Percentiles rank a stretch among this genome's conserved stretches.
Conservation (phyloP, 352 stramenopile species). For the Pythium periplocum region DNA sequence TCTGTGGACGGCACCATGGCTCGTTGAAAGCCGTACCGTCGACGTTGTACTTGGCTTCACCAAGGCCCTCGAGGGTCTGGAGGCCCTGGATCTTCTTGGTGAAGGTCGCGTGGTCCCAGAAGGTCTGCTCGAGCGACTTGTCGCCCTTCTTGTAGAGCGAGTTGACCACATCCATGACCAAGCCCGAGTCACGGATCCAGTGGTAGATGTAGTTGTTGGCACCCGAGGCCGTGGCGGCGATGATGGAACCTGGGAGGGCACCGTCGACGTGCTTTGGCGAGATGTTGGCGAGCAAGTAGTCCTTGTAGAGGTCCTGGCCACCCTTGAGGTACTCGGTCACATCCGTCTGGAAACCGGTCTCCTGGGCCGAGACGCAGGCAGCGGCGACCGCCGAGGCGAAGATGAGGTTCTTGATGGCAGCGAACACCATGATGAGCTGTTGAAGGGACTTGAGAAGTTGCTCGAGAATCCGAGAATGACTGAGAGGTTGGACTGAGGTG, state of each 20-base stretch:
- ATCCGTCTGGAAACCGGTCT: constrained; percentile 17
- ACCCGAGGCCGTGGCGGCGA: constrained; percentile 5
- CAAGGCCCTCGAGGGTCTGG: constrained; percentile 10
- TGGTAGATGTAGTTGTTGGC: constrained; percentile 23
- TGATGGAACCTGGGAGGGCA: constrained; percentile 15
- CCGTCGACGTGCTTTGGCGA: constrained; percentile 15
- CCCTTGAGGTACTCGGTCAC: constrained; percentile 8
- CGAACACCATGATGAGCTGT: constrained; percentile 12
- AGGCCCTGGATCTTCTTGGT: constrained; percentile 19
- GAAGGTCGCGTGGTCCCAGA: constrained; percentile 22
- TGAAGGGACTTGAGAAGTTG: no score
- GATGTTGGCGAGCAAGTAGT: constrained; percentile 17
- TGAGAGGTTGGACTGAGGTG: no score
- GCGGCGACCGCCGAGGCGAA: constrained; percentile 7
- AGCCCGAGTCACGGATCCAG: constrained; percentile 16
- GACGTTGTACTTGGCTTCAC: constrained; percentile 25
- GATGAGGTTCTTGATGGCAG: constrained; percentile 12
- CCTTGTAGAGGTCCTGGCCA: constrained; percentile 10
- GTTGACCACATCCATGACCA: constrained; percentile 19
- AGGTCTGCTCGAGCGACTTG: constrained; percentile 12
- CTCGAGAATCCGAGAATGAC: no score
- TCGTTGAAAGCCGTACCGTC: constrained; percentile 18
- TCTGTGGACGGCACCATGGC: constrained; percentile 21
- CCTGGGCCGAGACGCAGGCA: constrained; percentile 10
- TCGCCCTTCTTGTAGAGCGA: constrained; percentile 15